Conservation (phyloP, 2,329 filamentous ascomycete species). For the Emmonsiellopsis sp. region DNA sequence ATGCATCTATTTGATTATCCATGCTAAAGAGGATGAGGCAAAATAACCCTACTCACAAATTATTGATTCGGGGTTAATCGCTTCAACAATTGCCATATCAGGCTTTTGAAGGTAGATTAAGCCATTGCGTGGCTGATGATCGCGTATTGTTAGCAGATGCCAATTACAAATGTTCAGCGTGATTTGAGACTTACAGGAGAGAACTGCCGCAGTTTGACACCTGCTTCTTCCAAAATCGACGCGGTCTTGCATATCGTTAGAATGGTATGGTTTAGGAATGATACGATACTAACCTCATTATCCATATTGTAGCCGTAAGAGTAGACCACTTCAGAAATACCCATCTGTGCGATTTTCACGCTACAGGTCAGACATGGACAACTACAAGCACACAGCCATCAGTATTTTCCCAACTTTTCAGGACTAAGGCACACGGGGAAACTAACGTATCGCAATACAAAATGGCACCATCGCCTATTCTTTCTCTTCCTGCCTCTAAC, state of each 20-base stretch:
- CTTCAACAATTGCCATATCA: neutral
- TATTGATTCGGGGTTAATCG: neutral
- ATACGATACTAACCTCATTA: conserved; percentile 42
- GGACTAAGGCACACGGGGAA: neutral
- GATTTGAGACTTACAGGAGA: conserved; percentile 55
- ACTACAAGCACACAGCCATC: conserved; percentile 22
- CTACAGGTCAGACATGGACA: conserved; percentile 96
- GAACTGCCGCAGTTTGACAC: conserved; percentile 79
- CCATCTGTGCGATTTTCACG: conserved; percentile 96
- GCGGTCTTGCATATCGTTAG: conserved; percentile 47
- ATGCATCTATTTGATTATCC: no score
- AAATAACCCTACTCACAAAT: neutral
- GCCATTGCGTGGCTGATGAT: conserved; percentile 51
- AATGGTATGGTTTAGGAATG: conserved; percentile 6
- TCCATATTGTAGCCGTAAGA: conserved; percentile 95
- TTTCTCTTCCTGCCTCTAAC: conserved; percentile 83
- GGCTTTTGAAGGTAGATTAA: conserved; percentile 52
- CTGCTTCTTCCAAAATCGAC: conserved; percentile 71
- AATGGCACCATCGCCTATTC: conserved; percentile 71
- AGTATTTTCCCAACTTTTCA: conserved; percentile 5
- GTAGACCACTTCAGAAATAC: conserved; percentile 92
- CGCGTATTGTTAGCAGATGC: neutral
- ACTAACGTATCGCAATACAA: conserved; percentile 78
- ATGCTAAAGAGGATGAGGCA: no score
- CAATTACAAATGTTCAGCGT: conserved; percentile 4